phyloP scores from a whole-genome alignment of 495 filamentous ascomycete species.

The Penicillium cinerascens region DNA sequence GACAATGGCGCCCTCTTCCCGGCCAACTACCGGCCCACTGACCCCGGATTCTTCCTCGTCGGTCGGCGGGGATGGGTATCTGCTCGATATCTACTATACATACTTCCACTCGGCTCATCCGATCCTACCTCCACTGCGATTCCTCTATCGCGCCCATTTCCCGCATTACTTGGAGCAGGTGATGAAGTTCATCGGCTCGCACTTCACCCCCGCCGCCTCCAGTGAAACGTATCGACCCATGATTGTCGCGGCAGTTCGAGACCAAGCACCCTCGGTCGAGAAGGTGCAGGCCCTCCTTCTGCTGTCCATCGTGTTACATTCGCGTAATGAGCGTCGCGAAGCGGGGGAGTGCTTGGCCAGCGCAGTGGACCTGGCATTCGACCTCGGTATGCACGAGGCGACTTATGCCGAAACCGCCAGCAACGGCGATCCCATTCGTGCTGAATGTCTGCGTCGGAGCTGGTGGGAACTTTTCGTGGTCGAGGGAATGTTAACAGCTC shows the following conservation, averaged over 20 bases:
- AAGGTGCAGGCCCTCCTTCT: constrained; percentile 75
- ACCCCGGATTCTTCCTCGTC: constrained; percentile 44
- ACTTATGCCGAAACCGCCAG: constrained; percentile 46
- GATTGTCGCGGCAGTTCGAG: constrained; percentile 32
- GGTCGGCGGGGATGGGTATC: constrained; percentile 35
- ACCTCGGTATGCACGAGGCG: constrained; percentile 68
- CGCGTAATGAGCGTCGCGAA: constrained; percentile 62
- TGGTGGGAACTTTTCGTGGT: constrained; percentile 91
- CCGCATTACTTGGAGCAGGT: constrained; percentile 43
- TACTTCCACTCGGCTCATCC: constrained; percentile 47
- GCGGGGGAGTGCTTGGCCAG: constrained; percentile 62
- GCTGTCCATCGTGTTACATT: constrained; percentile 73
- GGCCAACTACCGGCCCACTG: constrained; percentile 25
- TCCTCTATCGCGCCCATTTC: constrained; percentile 26
- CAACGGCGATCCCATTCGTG: constrained; percentile 51
- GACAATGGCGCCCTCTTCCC: constrained; percentile 15
- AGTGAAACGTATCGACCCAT: constrained; percentile 40
- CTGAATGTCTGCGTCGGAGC: constrained; percentile 77
- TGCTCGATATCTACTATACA: constrained; percentile 46
- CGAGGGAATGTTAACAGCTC: constrained; percentile 56
- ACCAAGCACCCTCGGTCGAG: constrained; percentile 34
- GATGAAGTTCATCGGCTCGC: constrained; percentile 45
- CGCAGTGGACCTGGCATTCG: constrained; percentile 67
- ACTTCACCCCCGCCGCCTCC: constrained; percentile 40
- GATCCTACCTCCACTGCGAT: constrained; percentile 36